Conservation (phyloP, 2,329 filamentous ascomycete species). For the Trichophyton verrucosum region DNA sequence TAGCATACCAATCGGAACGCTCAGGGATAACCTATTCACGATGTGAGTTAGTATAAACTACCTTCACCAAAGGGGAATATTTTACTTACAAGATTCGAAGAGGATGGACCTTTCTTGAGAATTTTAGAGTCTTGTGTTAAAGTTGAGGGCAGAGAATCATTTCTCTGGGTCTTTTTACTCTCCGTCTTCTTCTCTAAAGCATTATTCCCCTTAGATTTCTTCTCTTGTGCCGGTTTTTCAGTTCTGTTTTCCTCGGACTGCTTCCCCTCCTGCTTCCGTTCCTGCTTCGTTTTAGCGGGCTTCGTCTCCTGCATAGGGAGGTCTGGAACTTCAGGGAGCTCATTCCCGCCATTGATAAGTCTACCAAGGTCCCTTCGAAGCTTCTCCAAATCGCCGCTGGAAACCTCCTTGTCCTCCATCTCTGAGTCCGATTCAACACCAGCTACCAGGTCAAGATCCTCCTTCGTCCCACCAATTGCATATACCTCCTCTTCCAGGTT, state of each 20-base stretch:
- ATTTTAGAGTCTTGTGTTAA: not conserved
- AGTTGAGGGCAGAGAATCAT: not conserved
- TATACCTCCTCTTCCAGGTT: conserved; percentile 33
- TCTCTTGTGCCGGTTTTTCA: not conserved
- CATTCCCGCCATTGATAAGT: conserved; percentile 23
- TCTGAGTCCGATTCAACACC: conserved; percentile 36
- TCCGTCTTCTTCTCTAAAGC: not conserved
- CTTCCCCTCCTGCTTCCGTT: conserved; percentile 16
- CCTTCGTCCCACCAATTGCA: conserved; percentile 38
- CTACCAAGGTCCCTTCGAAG: conserved; percentile 29
- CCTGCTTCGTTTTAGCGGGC: conserved; percentile 11
- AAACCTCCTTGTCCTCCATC: conserved; percentile 26
- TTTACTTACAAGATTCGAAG: conserved; percentile 8
- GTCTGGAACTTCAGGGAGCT: not conserved
- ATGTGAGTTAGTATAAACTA: conserved; percentile 9
- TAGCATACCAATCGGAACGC: conserved; percentile 56
- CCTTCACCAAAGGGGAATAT: not conserved
- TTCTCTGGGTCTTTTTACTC: not conserved
- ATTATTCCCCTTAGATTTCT: not conserved
- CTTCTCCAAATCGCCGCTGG: conserved; percentile 22
- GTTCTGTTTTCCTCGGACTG: not conserved
- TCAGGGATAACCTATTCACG: conserved; percentile 43
- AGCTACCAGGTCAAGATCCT: conserved; percentile 36
- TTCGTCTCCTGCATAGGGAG: conserved; percentile 11
- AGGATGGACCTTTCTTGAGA: not conserved